phyloP scores from a whole-genome alignment of 108 stramenopile species.

The Licmophora abbreviata region DNA sequence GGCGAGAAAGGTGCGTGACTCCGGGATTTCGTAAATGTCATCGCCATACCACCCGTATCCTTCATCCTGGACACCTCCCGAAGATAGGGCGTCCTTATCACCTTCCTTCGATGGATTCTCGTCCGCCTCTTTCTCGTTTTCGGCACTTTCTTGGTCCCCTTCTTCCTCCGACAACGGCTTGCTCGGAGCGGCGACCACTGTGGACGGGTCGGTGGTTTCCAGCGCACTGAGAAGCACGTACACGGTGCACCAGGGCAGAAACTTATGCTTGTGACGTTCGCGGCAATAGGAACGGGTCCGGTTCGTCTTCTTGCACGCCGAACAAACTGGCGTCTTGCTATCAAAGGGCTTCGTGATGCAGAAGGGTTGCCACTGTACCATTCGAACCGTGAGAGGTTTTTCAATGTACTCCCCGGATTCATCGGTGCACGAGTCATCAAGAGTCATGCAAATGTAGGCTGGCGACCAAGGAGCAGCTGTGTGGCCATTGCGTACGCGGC shows the following conservation, averaged over 20 bases:
- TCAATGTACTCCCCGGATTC: constrained; percentile 52
- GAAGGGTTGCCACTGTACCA: constrained; percentile 58
- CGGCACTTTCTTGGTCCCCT: constrained; percentile 1
- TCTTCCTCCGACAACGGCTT: constrained; percentile 16
- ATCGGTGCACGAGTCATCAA: constrained; percentile 58
- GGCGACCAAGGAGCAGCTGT: constrained; percentile 69
- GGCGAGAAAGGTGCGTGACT: constrained; percentile 51
- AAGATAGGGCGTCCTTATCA: constrained; percentile 1
- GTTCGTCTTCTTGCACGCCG: constrained; percentile 69
- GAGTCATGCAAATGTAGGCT: constrained; percentile 70
- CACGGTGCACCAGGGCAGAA: constrained; percentile 70
- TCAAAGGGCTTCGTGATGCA: constrained; percentile 31
- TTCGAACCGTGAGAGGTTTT: constrained; percentile 45
- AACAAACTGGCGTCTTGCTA: constrained; percentile 57
- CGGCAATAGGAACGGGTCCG: constrained; percentile 57
- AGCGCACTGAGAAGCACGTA: constrained; percentile 45
- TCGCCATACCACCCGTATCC: constrained; percentile 20
- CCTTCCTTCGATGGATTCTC: neutral
- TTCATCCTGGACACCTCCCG: constrained; percentile 1
- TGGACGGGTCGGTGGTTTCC: constrained; percentile 35
- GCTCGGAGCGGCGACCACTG: constrained; percentile 41
- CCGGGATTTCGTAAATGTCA: constrained; percentile 54
- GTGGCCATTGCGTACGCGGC: constrained; percentile 70
- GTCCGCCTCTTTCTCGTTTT: constrained; percentile 10
- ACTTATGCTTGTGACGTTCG: constrained; percentile 52